These are phyloP conservation scores for Bipolaris cookei DNA, from an alignment of 2,329 filamentous ascomycete genomes.

Conservation along the genomic window DNA sequence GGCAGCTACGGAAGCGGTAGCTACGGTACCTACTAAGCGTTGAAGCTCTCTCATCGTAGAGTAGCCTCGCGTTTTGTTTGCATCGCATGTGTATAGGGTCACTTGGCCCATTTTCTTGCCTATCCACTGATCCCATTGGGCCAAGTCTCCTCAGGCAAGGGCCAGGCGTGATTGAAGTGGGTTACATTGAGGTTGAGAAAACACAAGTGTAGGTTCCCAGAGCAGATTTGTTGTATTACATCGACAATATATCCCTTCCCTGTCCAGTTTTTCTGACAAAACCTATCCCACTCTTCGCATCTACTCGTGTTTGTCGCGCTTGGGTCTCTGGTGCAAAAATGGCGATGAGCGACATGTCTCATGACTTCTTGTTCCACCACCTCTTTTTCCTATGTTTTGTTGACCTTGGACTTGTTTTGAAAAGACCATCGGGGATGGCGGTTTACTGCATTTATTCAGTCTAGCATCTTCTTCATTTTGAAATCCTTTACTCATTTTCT, in stretches of 20 bases:
- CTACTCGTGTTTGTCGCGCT: slow-evolving; percentile 1
- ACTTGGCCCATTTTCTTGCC: slow-evolving; percentile 35
- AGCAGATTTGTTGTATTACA: slow-evolving; percentile 20
- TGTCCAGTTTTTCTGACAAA: too few relatives aligned
- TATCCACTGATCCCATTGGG: slow-evolving; percentile 31
- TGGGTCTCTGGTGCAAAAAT: not conserved
- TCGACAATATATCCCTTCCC: slow-evolving; percentile 34
- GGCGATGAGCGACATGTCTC: slow-evolving; percentile 6
- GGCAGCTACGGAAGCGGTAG: slow-evolving; percentile 25
- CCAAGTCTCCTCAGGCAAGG: slow-evolving; percentile 31
- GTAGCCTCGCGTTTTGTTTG: slow-evolving; percentile 28
- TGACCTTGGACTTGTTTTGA: not conserved
- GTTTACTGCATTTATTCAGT: slow-evolving; percentile 1
- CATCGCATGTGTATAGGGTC: slow-evolving; percentile 22
- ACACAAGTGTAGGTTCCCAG: slow-evolving; percentile 11
- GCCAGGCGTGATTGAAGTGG: slow-evolving; percentile 19
- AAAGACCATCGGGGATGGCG: slow-evolving; percentile 2
- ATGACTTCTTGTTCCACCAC: slow-evolving; percentile 9
- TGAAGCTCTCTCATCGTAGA: slow-evolving; percentile 15
- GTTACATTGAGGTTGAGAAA: slow-evolving; percentile 26
- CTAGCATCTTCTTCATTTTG: not conserved
- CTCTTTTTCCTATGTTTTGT: slow-evolving; percentile 20
- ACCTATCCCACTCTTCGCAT: not conserved
- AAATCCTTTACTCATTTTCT: not conserved
- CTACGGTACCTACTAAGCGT: slow-evolving; percentile 36